A percentile compares a stretch with the other conserved stretches of the same genome.
phyloP scores from a whole-genome alignment of 257 asterid genomes.

The Phtheirospermum japonicum region DNA sequence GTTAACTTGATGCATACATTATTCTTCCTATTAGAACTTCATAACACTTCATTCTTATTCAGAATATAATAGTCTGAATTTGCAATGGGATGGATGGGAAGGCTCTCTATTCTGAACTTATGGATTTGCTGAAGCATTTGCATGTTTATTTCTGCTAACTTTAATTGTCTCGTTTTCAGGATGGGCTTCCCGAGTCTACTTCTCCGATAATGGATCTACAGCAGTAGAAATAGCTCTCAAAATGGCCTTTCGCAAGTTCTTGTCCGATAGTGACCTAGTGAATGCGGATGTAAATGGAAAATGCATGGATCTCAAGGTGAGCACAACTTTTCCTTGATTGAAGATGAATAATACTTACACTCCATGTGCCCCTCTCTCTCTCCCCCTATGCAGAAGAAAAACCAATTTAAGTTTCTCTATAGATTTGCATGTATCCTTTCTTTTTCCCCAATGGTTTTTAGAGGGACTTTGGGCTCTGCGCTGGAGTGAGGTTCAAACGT shows the following conservation, averaged over 20 bases:
- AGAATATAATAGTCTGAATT: neutral
- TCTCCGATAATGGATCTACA: conserved; percentile 97
- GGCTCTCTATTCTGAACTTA: conserved; percentile 17
- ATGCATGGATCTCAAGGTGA: conserved; percentile 69
- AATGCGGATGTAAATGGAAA: conserved; percentile 35
- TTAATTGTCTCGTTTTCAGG: conserved; percentile 43
- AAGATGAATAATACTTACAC: conserved; percentile 9
- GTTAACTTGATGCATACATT: neutral
- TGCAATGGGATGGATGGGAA: conserved; percentile 15
- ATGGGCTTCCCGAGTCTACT: conserved; percentile 93
- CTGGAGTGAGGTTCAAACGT: neutral
- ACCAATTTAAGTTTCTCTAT: neutral
- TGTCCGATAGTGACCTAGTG: conserved; percentile 55
- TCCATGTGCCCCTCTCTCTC: neutral
- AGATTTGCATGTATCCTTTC: conserved; percentile 15
- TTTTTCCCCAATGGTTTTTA: conserved; percentile 1
- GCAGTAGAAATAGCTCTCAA: conserved; percentile 97
- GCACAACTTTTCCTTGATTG: conserved; percentile 13
- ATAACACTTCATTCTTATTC: conserved; percentile 5
- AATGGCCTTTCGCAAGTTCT: conserved; percentile 95
- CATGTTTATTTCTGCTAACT: conserved; percentile 22
- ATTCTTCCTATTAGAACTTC: conserved; percentile 7
- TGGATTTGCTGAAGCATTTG: conserved; percentile 15
- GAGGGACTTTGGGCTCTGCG: conserved; percentile 8
- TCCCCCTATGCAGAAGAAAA: neutral